Conservation (phyloP, 1,139 yeast species). For the Tardiomyces blankii region DNA sequence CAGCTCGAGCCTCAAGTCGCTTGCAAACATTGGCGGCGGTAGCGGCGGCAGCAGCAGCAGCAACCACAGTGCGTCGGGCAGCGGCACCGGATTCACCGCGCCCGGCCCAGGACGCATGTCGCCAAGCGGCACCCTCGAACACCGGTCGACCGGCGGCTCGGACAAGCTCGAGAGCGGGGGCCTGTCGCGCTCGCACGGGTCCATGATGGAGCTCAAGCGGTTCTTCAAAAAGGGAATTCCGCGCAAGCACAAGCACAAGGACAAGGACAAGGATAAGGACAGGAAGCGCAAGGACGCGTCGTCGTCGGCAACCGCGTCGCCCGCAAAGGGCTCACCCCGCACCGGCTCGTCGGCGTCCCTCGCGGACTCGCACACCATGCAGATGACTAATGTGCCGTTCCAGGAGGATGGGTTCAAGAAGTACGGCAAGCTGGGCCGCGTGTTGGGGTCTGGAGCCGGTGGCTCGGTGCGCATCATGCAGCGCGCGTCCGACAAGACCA, state of each 20-base stretch:
- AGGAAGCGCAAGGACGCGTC: neutral
- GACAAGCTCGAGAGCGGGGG: constrained; percentile 2
- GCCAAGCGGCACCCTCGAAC: constrained; percentile 6
- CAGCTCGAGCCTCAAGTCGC: constrained; percentile 7
- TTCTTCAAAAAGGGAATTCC: constrained; percentile 20
- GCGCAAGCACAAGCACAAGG: constrained; percentile 1
- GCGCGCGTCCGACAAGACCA: constrained; percentile 68
- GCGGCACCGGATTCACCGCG: constrained; percentile 2
- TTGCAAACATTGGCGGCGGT: neutral
- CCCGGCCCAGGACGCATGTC: constrained; percentile 1
- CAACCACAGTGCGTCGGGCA: neutral
- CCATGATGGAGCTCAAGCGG: constrained; percentile 30
- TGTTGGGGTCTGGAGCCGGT: constrained; percentile 96
- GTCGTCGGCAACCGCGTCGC: neutral
- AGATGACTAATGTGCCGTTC: constrained; percentile 24
- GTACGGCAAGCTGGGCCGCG: constrained; percentile 83
- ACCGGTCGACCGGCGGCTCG: constrained; percentile 4
- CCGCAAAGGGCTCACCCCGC: constrained; percentile 1
- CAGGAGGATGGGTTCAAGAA: constrained; percentile 43
- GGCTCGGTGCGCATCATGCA: constrained; percentile 85
- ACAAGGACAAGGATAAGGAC: neutral
- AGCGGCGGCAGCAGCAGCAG: neutral
- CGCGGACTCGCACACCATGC: constrained; percentile 6
- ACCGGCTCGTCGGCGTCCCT: constrained; percentile 3
- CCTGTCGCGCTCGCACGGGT: constrained; percentile 19